These are phyloP conservation scores for Eimeria praecox DNA, from an alignment of 169 alveolate genomes.

Conservation along the genomic window DNA sequence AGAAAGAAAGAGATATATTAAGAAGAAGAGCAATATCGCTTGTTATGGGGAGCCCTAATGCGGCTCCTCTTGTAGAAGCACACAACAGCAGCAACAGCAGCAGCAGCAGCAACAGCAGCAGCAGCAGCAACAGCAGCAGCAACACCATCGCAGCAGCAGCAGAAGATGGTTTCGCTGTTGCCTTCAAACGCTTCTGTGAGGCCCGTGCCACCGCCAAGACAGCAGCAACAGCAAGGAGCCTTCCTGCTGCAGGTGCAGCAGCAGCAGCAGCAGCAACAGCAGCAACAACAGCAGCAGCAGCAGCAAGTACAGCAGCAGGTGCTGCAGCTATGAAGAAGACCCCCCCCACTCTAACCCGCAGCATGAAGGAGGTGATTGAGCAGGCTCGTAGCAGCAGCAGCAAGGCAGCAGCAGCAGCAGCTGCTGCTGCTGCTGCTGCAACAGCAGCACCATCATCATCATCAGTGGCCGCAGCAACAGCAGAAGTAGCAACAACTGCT, in stretches of 20 bases:
- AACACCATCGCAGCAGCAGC: not conserved
- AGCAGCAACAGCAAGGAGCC: not conserved
- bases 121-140: constrained; percentile 14
- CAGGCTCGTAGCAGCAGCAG: not conserved
- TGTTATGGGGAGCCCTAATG: not conserved
- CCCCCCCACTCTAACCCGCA: not conserved
- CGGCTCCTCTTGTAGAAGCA: not conserved
- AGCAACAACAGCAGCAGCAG: constrained; percentile 13
- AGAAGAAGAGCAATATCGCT: constrained; percentile 6
- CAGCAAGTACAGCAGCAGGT: not conserved
- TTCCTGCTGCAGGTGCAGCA: no score
- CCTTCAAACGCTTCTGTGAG: constrained; percentile 42
- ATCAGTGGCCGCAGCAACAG: constrained; percentile 12
- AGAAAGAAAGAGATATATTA: not conserved
- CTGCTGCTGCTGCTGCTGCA: not conserved
- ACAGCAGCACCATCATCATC: constrained; percentile 27
- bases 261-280: not conserved
- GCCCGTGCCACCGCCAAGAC: constrained; percentile 23
- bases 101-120: constrained; percentile 26
- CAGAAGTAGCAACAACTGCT: not conserved
- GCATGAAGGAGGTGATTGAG: constrained; percentile 5
- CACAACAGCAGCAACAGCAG: not conserved
- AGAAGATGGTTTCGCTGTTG: constrained; percentile 27
- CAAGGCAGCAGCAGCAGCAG: not conserved
- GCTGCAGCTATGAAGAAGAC: not conserved